phyloP scores from a whole-genome alignment of 2,329 filamentous ascomycete species.

The Calonectria honghensis region DNA sequence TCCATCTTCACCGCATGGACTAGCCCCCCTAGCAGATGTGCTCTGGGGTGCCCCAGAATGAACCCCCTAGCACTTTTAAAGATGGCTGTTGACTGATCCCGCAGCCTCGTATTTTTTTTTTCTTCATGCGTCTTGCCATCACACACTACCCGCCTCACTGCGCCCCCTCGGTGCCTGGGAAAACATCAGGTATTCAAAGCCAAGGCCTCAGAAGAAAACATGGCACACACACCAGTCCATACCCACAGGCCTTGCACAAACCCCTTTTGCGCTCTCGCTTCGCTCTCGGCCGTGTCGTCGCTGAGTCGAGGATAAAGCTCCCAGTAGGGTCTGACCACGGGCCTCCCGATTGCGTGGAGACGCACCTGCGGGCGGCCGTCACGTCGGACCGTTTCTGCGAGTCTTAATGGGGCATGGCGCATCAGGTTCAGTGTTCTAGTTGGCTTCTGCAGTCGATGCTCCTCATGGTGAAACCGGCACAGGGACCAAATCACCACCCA shows the following conservation, averaged over 20 bases:
- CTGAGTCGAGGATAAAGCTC: conserved; percentile 8
- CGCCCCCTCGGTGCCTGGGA: conserved; percentile 12
- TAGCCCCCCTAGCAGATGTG: conserved; percentile 13
- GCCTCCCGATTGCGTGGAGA: conserved; percentile 32
- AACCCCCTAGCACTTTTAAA: conserved; percentile 5
- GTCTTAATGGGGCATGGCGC: conserved; percentile 23
- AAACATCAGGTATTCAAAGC: conserved; percentile 1
- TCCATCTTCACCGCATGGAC: conserved; percentile 16
- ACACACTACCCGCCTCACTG: conserved; percentile 21
- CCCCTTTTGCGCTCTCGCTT: conserved; percentile 1
- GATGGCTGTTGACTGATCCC: conserved; percentile 8
- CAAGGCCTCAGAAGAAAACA: background rate
- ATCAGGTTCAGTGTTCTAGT: conserved; percentile 6
- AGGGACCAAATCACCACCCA: conserved; percentile 9
- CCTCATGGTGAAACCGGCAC: conserved; percentile 33
- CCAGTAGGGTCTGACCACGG: conserved; percentile 18
- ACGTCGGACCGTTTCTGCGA: conserved; percentile 21
- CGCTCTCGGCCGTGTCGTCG: background rate
- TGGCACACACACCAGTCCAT: background rate
- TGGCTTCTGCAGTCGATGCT: conserved; percentile 29
- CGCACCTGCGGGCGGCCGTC: conserved; percentile 15
- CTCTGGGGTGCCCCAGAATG: conserved; percentile 20
- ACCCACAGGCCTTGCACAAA: background rate
- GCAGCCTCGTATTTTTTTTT: conserved; percentile 19
- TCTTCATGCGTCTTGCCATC: conserved; percentile 4